phyloP scores from a whole-genome alignment of 1,284 basidiomycete genomes.

The Cryptococcus hybrid region DNA sequence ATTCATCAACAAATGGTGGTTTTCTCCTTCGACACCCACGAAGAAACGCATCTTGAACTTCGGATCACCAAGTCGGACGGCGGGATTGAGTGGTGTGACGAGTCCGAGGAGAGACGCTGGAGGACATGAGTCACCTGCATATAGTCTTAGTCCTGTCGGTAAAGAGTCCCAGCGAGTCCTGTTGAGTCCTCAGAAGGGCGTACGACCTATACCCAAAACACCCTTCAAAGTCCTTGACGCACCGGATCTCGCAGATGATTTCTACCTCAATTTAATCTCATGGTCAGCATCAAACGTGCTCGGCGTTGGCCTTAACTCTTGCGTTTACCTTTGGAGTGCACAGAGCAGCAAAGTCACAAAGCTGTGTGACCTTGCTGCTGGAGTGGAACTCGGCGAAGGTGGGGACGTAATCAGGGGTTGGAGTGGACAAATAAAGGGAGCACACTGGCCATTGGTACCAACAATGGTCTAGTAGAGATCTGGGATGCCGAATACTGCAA shows the following conservation, averaged over 20 bases:
- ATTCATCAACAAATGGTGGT: slow-evolving; percentile 9
- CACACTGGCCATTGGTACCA: slow-evolving; percentile 87
- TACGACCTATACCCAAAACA: slow-evolving; percentile 85
- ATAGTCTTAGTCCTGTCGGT: slow-evolving; percentile 87
- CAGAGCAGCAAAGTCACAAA: slow-evolving; percentile 89
- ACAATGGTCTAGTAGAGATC: slow-evolving; percentile 83
- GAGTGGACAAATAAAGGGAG: slow-evolving; percentile 92
- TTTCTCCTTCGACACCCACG: slow-evolving; percentile 48
- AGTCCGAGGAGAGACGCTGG: slow-evolving; percentile 37
- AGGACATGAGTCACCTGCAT: slow-evolving; percentile 70
- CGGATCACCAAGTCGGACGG: slow-evolving; percentile 44
- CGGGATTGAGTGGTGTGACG: slow-evolving; percentile 11
- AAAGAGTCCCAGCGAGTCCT: slow-evolving; percentile 79
- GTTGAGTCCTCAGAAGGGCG: slow-evolving; percentile 74
- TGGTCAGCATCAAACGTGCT: slow-evolving; percentile 95
- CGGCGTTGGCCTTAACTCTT: slow-evolving; percentile 85
- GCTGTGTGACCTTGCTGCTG: slow-evolving; percentile 71
- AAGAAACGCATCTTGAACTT: slow-evolving; percentile 55
- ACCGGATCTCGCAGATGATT: slow-evolving; percentile 95
- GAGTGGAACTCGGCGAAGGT: slow-evolving; percentile 22
- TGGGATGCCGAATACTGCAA: slow-evolving; percentile 86
- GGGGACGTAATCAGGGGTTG: slow-evolving; percentile 72
- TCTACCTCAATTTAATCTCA: slow-evolving; percentile 96
- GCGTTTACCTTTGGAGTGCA: slow-evolving; percentile 97
- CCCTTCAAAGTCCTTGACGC: slow-evolving; percentile 98